Base-by-base conservation (phyloP, 2,329 filamentous ascomycete genomes). In the Stemphylium lycopersici region DNA sequence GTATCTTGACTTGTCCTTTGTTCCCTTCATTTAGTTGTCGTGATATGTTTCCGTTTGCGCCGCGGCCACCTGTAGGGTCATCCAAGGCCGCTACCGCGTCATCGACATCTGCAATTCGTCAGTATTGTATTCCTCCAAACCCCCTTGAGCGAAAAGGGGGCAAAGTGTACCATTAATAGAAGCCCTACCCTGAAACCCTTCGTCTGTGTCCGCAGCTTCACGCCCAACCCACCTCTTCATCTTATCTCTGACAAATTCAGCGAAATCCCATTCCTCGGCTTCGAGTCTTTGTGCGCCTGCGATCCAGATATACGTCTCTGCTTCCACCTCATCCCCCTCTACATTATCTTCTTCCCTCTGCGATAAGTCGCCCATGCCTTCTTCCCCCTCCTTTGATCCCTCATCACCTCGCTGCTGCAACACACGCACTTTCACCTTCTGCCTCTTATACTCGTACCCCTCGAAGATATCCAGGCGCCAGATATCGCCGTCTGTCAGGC, bases 241-340 rank as follows among this genome's bases (percentile, higher is more conserved):
- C 79, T 92, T 96, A 58, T 95, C 87, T 65, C 81, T 80, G 57
- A 88, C 85, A 71, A 97, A 98, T 59, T 90, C 86, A 42, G 88
- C 86, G 77, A 92, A 95, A 72, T 96, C 90, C 93, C 93, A 98
- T 73, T 96, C 92, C 18, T 79, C 76, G 29, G 84, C 79, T 73
- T 96, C 91, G 15, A 98, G 77, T 0, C 76, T 52, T 8, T 77
- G 56, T 40, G 67, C 56, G 39, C 74, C 64, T 13, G 80, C 74
- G 58, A 80, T 72, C 71, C 83, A 84, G 6, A 90, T 82, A 45
- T 81, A 82, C 22, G 63, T 80, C 66, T 76, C 81, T 51, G 70
- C 77, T 52, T 77, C 72, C 1, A 81, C 69, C 42, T 78, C 74
- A 15, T 72, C 68, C 10, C 64, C 67, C 41, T 79, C 76, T 0